Evolutionary conservation across 164 flowering plant species (phyloP).

Genomic region (Berberis vulgaris): DNA sequence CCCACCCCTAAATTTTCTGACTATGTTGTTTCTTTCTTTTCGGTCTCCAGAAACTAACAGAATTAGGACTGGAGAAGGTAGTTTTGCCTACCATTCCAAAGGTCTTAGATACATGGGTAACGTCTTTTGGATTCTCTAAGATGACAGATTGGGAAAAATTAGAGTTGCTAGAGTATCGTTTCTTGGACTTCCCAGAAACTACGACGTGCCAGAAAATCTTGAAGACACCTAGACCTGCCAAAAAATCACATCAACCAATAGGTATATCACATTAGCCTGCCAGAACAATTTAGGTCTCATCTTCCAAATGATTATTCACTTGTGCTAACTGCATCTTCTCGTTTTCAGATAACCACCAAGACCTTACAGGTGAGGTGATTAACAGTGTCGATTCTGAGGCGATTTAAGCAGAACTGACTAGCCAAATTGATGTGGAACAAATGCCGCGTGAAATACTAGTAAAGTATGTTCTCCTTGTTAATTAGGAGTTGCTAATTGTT

Average conservation of each 20-base stretch:
- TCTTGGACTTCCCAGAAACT: constrained; percentile 1
- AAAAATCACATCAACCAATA: constrained; percentile 20
- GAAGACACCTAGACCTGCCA: neutral
- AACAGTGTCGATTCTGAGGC: neutral
- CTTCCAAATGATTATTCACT: no score
- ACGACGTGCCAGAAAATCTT: constrained; percentile 1
- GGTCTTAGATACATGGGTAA: neutral
- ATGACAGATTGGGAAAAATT: neutral
- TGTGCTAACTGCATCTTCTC: neutral
- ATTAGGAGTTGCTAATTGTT: no score
- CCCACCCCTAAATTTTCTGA: neutral
- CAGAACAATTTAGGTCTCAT: no score
- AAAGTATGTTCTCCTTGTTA: no score
- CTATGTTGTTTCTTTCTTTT: constrained; percentile 6
- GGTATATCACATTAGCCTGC: no score
- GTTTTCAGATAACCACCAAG: neutral
- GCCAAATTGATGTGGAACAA: neutral
- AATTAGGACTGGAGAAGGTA: neutral
- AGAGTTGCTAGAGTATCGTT: neutral
- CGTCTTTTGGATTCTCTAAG: neutral
- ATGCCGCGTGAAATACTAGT: neutral
- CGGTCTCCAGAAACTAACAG: constrained; percentile 5
- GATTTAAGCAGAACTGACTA: neutral
- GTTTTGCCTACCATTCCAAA: neutral
- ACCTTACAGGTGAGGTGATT: neutral